A percentile compares a stretch with the other conserved stretches of the same genome.
phyloP scores from a whole-genome alignment of 176 grass and related monocot species.

The Avena sativa region DNA sequence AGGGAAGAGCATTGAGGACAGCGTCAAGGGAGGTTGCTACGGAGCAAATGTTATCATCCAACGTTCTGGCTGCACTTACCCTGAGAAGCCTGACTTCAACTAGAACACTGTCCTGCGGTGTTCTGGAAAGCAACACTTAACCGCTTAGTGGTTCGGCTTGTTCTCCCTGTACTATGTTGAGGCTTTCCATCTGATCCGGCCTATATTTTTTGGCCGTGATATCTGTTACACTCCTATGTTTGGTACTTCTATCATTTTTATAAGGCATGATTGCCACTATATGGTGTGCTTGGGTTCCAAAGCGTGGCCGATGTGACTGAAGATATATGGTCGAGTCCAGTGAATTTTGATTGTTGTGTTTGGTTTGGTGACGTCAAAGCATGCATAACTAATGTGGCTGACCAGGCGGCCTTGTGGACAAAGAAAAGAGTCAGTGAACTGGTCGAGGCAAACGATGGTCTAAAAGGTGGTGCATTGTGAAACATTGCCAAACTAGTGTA shows the following conservation, averaged over 20 bases:
- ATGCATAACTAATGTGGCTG: not conserved
- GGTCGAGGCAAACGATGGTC: not conserved
- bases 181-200: conserved; percentile 42
- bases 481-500: no score
- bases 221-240: conserved; percentile 34
- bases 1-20: conserved; percentile 78
- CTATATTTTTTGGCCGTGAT: conserved; percentile 40
- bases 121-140: conserved; percentile 25
- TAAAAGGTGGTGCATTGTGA: no score
- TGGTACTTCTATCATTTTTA: not conserved
- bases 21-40: conserved; percentile 78
- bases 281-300: not conserved
- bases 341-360: not conserved
- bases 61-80: conserved; percentile 88
- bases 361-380: not conserved
- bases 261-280: conserved; percentile 58
- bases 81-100: conserved; percentile 91
- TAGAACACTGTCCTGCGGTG: conserved; percentile 39
- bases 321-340: not conserved
- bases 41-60: conserved; percentile 95
- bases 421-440: not conserved
- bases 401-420: not conserved
- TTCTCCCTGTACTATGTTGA: conserved; percentile 47
- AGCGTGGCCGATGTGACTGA: not conserved
- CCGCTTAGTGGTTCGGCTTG: conserved; percentile 29